Base-by-base conservation (phyloP, 345 rosid genomes). In the Streptanthus diversifolius region DNA sequence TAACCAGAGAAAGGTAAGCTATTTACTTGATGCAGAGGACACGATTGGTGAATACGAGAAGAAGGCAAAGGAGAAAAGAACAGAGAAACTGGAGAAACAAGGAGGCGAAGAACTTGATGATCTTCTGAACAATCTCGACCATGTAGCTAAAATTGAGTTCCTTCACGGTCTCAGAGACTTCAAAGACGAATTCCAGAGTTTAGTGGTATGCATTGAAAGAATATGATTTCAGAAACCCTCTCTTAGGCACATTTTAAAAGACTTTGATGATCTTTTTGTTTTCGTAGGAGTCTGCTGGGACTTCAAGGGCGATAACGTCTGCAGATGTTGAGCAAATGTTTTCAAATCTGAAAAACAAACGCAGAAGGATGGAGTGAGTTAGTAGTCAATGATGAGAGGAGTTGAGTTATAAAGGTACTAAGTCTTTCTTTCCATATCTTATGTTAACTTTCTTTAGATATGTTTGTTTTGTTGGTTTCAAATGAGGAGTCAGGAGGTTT, bases 271-370 rank as follows among this genome's bases (percentile, higher is more conserved):
- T n/a, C 8, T 10, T 43, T 27, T 56, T 37, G 43, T 35, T 58
- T 25, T 51, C 54, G 81, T 83, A 88, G 98, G 97, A 82, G 56
- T 82, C 96, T 2, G 80, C 79, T 58, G 99, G 90, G 72, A 81
- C 93, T 12, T 92, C 98, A n/a, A 88, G 89, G 73, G 81, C 93
- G 30, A 78, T 92, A 85, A 90, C 98, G 1, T 29, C 93, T 68
- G 90, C 73, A 44, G 98, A 90, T 81, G 84, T 95, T 27, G 87
- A 82, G 51, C 91, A 90, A 78, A 88, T 95, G 67, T 95, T 95
- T 33, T 86, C 93, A 66, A 92, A 92, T 80, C 97, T 95, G 70
- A 87, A 88, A 35, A 91, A 90, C 85, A 91, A 92, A 81, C 92
- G 97, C 21, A 77, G 63, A 53, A 96, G 88, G 9, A 58, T 63